Conservation (phyloP, 2,329 filamentous ascomycete genomes). For the Alternaria triticimaculans region DNA sequence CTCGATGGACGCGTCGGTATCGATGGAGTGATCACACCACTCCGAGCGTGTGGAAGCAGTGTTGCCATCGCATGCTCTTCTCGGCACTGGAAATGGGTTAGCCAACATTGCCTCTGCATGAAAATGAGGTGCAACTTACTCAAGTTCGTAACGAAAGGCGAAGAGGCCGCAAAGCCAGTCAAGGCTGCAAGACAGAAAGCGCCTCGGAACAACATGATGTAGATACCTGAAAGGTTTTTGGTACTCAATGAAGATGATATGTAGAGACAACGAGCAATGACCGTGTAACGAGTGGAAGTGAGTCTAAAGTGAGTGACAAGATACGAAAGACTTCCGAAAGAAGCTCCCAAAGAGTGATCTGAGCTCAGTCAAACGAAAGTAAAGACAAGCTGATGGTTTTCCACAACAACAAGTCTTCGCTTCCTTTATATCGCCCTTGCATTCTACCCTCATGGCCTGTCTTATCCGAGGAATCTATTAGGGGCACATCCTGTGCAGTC, state of each 20-base stretch:
- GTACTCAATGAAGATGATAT: not conserved
- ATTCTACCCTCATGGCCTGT: not conserved
- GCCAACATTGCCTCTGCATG: not conserved
- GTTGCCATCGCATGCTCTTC: constrained; percentile 41
- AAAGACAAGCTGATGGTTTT: not conserved
- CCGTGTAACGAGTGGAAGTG: not conserved
- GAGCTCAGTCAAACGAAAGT: not conserved
- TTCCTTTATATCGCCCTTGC: not conserved
- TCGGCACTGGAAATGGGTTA: not conserved
- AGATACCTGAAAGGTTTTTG: not conserved
- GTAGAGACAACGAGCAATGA: not conserved
- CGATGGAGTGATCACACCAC: constrained; percentile 58
- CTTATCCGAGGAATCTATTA: not conserved
- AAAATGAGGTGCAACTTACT: not conserved
- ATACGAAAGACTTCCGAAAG: not conserved
- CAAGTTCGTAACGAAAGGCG: not conserved
- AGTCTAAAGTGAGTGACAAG: not conserved
- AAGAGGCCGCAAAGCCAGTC: not conserved
- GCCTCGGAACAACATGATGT: not conserved
- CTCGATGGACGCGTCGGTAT: constrained; percentile 20
- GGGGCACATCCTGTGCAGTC: not conserved
- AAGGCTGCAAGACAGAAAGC: not conserved
- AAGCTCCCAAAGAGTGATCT: not conserved
- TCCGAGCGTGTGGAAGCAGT: constrained; percentile 35
- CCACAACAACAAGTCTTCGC: not conserved